These are phyloP conservation scores for Ogataea glucozyma DNA, from an alignment of 805 yeast genomes.

Conservation along the genomic window DNA sequence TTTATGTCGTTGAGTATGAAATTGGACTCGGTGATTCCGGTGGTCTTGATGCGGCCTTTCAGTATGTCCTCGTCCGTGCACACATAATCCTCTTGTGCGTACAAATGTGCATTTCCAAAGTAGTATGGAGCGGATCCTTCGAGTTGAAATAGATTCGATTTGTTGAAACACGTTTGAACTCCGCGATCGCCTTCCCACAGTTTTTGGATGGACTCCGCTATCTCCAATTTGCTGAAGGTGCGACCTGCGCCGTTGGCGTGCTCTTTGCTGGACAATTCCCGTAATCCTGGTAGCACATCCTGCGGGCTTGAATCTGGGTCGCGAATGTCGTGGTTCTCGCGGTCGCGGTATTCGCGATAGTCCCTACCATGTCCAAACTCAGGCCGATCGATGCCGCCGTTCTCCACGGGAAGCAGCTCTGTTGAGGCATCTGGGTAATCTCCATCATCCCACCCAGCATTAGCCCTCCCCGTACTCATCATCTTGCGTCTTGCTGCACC, in stretches of 20 bases:
- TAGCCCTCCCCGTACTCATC: slow-evolving; percentile 57
- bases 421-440: too few relatives aligned
- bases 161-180: slow-evolving; percentile 53
- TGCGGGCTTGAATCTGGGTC: too few relatives aligned
- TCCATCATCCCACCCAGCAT: slow-evolving; percentile 35
- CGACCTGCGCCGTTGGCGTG: too few relatives aligned
- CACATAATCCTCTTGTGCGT: slow-evolving; percentile 61
- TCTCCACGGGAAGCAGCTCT: slow-evolving; percentile 3
- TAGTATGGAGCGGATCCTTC: slow-evolving; percentile 83
- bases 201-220: slow-evolving; percentile 67
- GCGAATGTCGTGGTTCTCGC: slow-evolving; percentile 21
- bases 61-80: slow-evolving; percentile 84
- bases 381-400: slow-evolving; percentile 1
- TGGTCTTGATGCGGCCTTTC: slow-evolving; percentile 89
- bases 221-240: slow-evolving; percentile 41
- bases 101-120: slow-evolving; percentile 68
- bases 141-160: slow-evolving; percentile 77
- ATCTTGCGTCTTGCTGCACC: slow-evolving; percentile 51
- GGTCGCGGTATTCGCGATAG: slow-evolving; percentile 12
- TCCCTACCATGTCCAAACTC: slow-evolving; percentile 1
- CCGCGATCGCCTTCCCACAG: slow-evolving; percentile 77
- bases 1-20: slow-evolving; percentile 65
- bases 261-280: slow-evolving; percentile 16
- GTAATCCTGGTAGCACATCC: slow-evolving; percentile 17
- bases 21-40: slow-evolving; percentile 88